Evolutionary conservation across 768 basidiomycete species (phyloP), one percentile per base, ranked within the genome.

Genomic region (Pleurotus djamor): DNA sequence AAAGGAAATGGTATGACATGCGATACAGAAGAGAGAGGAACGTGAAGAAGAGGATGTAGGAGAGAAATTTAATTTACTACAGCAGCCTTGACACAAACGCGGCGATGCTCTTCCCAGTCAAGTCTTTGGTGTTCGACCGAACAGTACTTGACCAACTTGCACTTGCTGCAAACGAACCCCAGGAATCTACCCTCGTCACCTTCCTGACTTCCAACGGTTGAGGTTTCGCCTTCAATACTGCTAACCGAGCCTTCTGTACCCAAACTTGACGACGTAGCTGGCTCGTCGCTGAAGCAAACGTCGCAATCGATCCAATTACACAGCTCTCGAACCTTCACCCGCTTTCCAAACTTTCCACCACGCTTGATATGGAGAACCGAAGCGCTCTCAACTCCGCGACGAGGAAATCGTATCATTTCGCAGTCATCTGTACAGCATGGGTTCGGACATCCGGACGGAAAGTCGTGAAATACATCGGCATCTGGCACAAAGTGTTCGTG

Each of bases 241-340:
- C 74, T 76, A 56, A 79, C 77, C 38, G 79, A 79, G 32, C 74
- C 75, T 61, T 79, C 79, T 47, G 70, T 77, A 60, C 76, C 76
- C 47, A 72, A 74, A 2, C 67, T 66, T 41, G 69, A 66, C 10
- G 55, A 59, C 21, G 21, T 28, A 37, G 21, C 58, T 21, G 64
- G 63, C 57, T 81, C 79, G 50, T 83, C 83, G 56, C 75, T 73
- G 65, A 91, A 91, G 60, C 77, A 78, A 36, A 84, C 76, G 61
- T 83, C 76, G 66, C 89, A 91, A 64, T 89, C 88, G 57, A 90
- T 86, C 89, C 89, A 91, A 65, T 91, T 91, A 71, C 89, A 91
- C 87, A 91, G 89, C 69, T 87, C 83, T 61, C 76, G 78, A 35
- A 77, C 67, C 63, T 79, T 82, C 9, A 86, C 71, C 52, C 77